phyloP scores from a whole-genome alignment of 73 alveolate species.

The Tetrahymena borealis region DNA sequence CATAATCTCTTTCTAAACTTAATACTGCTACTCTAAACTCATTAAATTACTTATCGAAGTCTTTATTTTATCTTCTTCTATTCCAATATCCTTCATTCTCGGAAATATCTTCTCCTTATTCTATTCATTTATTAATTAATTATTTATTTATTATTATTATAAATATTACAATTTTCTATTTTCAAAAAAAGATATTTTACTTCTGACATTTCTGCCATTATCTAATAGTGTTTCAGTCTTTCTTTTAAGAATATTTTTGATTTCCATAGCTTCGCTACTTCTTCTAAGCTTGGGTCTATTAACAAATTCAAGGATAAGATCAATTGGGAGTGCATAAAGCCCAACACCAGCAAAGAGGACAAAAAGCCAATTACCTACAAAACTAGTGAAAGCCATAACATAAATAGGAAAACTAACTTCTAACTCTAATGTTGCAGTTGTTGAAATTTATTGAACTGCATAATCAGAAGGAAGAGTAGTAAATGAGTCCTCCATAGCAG shows the following conservation, averaged over 20 bases:
- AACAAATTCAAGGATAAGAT: constrained; percentile 55
- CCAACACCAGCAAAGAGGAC: constrained; percentile 79
- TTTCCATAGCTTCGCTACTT: constrained; percentile 40
- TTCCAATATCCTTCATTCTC: constrained; percentile 31
- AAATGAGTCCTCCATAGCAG: background rate
- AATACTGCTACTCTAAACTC: constrained; percentile 36
- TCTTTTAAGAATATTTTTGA: constrained; percentile 42
- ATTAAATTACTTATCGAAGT: background rate
- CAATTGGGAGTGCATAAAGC: constrained; percentile 73
- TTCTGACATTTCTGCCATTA: constrained; percentile 6
- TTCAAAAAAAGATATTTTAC: too few relatives aligned
- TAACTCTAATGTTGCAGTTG: constrained; percentile 34
- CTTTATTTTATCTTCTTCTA: constrained; percentile 38
- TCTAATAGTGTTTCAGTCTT: constrained; percentile 48
- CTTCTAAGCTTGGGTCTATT: constrained; percentile 61
- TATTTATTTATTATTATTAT: too few relatives aligned
- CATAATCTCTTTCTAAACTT: constrained; percentile 46
- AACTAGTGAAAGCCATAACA: constrained; percentile 61
- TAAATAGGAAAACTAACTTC: constrained; percentile 67
- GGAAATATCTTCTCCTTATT: constrained; percentile 6
- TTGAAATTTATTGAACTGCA: background rate
- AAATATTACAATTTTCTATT: background rate
- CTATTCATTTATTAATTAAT: background rate
- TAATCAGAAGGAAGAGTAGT: background rate
- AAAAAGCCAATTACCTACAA: constrained; percentile 69